A percentile compares a stretch with the other conserved stretches of the same genome.
Conservation (phyloP, 352 stramenopile genomes). For the Globisporangium barbulae region DNA sequence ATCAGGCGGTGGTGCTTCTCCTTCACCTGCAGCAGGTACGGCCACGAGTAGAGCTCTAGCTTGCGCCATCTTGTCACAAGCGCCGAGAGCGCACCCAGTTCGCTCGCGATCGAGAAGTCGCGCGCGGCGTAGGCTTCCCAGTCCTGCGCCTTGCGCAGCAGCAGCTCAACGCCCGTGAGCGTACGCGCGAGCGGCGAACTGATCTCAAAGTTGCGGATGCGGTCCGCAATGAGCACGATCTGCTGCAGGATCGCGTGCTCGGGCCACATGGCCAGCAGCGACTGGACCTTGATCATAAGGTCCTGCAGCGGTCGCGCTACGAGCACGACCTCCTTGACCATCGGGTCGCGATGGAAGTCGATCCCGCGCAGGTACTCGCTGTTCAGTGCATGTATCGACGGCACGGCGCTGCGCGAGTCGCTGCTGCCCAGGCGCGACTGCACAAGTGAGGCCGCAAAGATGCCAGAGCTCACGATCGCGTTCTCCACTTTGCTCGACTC, state of each 20-base stretch:
- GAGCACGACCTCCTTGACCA: conserved; percentile 91
- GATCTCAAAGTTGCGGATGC: conserved; percentile 87
- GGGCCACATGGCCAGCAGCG: conserved; percentile 93
- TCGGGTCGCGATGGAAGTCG: conserved; percentile 94
- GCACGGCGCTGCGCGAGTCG: conserved; percentile 33
- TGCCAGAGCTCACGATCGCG: conserved; percentile 43
- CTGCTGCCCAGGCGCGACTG: conserved; percentile 58
- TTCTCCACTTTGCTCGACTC: conserved; percentile 39
- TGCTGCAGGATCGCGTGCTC: conserved; percentile 97
- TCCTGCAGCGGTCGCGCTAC: conserved; percentile 85
- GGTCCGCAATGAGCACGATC: conserved; percentile 89
- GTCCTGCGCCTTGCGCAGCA: conserved; percentile 97
- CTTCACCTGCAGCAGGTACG: conserved; percentile 90
- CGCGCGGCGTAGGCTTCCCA: conserved; percentile 97
- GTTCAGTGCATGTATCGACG: conserved; percentile 52
- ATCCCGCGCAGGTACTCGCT: conserved; percentile 77
- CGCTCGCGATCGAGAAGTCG: conserved; percentile 88
- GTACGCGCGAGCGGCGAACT: conserved; percentile 87
- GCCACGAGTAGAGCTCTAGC: conserved; percentile 98
- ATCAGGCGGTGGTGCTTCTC: conserved; percentile 70
- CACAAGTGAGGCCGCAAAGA: conserved; percentile 69
- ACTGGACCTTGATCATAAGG: conserved; percentile 88
- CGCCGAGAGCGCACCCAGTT: conserved; percentile 90
- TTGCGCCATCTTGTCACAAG: conserved; percentile 98
- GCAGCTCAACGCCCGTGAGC: conserved; percentile 93